Evolutionary conservation across 2,329 filamentous ascomycete genomes (phyloP), one percentile per base, ranked within the genome.

Genomic region (Xylariomycetidae sp.): DNA sequence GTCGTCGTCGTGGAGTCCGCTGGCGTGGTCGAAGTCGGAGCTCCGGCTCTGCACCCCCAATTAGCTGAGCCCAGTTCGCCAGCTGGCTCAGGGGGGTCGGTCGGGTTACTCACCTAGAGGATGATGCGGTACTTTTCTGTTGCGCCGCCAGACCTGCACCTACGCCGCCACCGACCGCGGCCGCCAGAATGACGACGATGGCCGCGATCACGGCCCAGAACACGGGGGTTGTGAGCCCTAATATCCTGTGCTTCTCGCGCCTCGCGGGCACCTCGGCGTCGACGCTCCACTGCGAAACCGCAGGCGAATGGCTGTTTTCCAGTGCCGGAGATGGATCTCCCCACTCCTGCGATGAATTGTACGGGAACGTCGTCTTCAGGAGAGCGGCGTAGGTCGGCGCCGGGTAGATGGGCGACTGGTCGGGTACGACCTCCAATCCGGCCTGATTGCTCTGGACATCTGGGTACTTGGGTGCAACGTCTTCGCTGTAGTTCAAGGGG

Each of bases 171-270:
- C 48, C 49, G 9, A 49, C 42, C 13, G 16, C 49, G 6, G 34
- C 49, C 2, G 48, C 50, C 3, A 51, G 38, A 13, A 53, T 32
- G 10, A 52, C 19, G 19, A 48, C 28, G 8, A 51, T 31, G 9
- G 36, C 26, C 12, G 51, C 22, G 20, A 52, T 28, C 4, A 51
- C 4, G 9, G 31, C 26, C 50, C 50, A 53, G 30, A 52, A 53
- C 6, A 45, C 12, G n/a, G 44, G 41, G 1, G 51, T 38, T 4
- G 47, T 38, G 4, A 53, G 47, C 2, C 50, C 50, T 4, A 50
- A 23, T 29, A 53, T n/a, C n/a, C n/a, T n/a, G n/a, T n/a, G n/a
- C n/a, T n/a, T n/a, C n/a, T n/a, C n/a, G n/a, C n/a, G n/a, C n/a
- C n/a, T n/a, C n/a, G 33, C 32, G 33, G 30, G 15, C 37, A 25